Percentiles rank a stretch among this genome's conserved stretches.
Conservation (phyloP, 164 flowering plant genomes). For the Cinnamomum micranthum region DNA sequence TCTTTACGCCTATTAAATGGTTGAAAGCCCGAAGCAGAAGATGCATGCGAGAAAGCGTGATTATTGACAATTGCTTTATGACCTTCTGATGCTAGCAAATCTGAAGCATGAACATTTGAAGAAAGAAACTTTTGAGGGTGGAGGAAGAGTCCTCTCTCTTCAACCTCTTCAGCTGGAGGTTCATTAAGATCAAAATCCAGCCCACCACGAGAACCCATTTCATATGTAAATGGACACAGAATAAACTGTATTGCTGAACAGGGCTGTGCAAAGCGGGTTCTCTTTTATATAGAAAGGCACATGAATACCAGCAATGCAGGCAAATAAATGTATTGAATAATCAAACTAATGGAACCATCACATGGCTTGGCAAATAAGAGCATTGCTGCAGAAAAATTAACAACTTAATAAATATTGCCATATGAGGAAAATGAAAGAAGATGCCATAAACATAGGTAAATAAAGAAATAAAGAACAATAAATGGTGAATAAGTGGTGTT, state of each 20-base stretch:
- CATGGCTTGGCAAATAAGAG: not conserved
- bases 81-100: conserved; percentile 32
- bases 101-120: conserved; percentile 35
- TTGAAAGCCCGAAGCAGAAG: conserved; percentile 87
- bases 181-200: conserved; percentile 89
- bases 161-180: conserved; percentile 79
- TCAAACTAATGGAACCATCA: not conserved
- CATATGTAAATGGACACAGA: conserved; percentile 58
- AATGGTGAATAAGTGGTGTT: no score
- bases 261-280: conserved; percentile 6
- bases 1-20: conserved; percentile 63
- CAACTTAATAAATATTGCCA: not conserved
- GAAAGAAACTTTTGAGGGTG: conserved; percentile 73
- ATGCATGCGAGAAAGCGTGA: conserved; percentile 69
- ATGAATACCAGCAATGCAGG: conserved; percentile 28
- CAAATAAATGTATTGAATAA: not conserved
- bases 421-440: not conserved
- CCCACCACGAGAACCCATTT: conserved; percentile 85
- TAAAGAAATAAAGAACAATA: no score
- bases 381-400: not conserved
- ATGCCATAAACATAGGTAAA: not conserved
- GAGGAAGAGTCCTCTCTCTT: conserved; percentile 36
- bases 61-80: conserved; percentile 47
- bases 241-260: conserved; percentile 20
- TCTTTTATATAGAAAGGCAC: conserved; percentile 20